Evolutionary conservation across 2,329 filamentous ascomycete genomes (phyloP), one percentile per base, ranked within the genome.

Genomic region (Penicillium sp.): DNA sequence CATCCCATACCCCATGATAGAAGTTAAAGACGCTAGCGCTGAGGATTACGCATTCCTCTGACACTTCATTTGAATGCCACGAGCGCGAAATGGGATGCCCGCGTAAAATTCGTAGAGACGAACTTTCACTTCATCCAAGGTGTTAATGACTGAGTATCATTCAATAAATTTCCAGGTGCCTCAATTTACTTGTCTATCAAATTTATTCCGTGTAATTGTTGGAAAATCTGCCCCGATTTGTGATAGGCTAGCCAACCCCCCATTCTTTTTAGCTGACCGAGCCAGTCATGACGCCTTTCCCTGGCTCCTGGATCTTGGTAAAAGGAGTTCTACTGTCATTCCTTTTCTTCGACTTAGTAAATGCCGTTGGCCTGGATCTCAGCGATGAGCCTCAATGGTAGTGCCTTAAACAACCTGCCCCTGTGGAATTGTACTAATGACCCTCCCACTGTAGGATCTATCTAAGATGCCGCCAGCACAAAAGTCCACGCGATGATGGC

Each of bases 401-500:
- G 5, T 7, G 12, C n/a, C 13, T 34, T 28, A 26, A 47, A 15
- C 12, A 33, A 21, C 18, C 18, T 26, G 3, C 8, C 18, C 10
- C 5, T 8, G 16, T 23, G 10, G 10, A 13, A 21, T 21, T 6
- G 18, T 18, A 13, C 36, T 39, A 13, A 39, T 12, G 10, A 9
- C 2, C 13, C 18, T 39, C 18, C 3, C 34, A 21, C 7, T 8
- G 47, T 55, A 70, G 73, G 70, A 51, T 76, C 75, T 0, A 74
- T 79, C 63, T 75, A 74, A 54, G 51, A 63, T 48, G 76, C 76
- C n/a, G 75, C 76, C 12, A 65, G 63, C 12, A 69, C 68, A 9
- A 65, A 70, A 12, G 79, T 79, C 5, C 69, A 76, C 53, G 77
- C 78, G 38, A 76, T 82, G 72, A 75, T 82, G 70, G n/a, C n/a